phyloP scores from a whole-genome alignment of 352 stramenopile species.

The Aphanomyces cochlioides region DNA sequence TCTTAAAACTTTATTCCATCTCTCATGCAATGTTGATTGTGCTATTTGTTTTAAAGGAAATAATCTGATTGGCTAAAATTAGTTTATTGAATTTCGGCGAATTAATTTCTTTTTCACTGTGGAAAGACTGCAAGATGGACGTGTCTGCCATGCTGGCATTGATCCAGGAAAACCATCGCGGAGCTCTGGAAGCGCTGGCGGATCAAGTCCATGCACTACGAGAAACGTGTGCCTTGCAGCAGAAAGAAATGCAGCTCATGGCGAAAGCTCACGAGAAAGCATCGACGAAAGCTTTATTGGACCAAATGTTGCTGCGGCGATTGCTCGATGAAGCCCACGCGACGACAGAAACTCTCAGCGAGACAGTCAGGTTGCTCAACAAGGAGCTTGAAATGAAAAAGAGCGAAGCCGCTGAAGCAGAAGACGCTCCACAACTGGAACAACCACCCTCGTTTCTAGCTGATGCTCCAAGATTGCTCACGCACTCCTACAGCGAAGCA shows the following conservation, averaged over 20 bases:
- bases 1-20: too few relatives aligned
- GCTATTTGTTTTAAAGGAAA: too few relatives aligned
- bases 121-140: slow-evolving; percentile 8
- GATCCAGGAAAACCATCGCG: slow-evolving; percentile 25
- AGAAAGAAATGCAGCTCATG: slow-evolving; percentile 20
- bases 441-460: too few relatives aligned
- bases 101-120: too few relatives aligned
- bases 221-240: slow-evolving; percentile 21
- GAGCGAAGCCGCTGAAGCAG: slow-evolving; percentile 7
- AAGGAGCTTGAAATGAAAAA: slow-evolving; percentile 10
- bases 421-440: background rate
- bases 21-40: too few relatives aligned
- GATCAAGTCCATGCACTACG: slow-evolving; percentile 23
- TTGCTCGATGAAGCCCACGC: slow-evolving; percentile 4
- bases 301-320: background rate
- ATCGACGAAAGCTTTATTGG: background rate
- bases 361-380: slow-evolving; percentile 26
- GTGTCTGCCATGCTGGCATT: slow-evolving; percentile 20
- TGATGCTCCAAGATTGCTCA: too few relatives aligned
- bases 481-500: too few relatives aligned
- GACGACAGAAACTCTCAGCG: background rate
- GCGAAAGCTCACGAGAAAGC: slow-evolving; percentile 1
- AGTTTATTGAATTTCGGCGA: too few relatives aligned
- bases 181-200: slow-evolving; percentile 13
- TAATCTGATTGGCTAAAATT: too few relatives aligned